Evolutionary conservation across 2,329 filamentous ascomycete genomes (phyloP), one percentile per base, ranked within the genome.

Genomic region (Leptographium procerum): DNA sequence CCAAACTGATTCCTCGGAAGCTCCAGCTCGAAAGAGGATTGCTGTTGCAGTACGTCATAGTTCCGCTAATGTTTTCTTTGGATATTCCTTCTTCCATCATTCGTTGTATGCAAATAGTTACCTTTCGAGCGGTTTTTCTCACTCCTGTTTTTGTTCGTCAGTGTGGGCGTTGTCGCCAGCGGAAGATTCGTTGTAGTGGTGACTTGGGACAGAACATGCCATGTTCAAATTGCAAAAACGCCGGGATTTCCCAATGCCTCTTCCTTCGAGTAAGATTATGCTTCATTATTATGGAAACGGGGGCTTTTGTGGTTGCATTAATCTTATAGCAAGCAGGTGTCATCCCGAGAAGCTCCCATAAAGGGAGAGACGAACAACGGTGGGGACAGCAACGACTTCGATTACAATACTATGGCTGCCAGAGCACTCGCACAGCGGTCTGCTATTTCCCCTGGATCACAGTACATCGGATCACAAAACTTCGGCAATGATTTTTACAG

Each of bases 181-280:
- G 92, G 60, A 97, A 97, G 77, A 97, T 97, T 66, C 87, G 89
- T 65, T 97, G 92, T 74, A 95, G 88, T 67, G 92, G 92, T 50
- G 90, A 96, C 68, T 77, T 80, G 36, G 88, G 87, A 34, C 83
- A 86, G 66, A 87, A 87, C n/a, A 73, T 77, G 45, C 84, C 86
- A n/a, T 97, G 92, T 71, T 77, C 80, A 13, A 95, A 91, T 70
- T 97, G 92, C 75, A 87, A 84, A 66, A 83, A 78, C 61, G 86
- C 91, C 56, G 87, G 87, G 14, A 75, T 80, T 29, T 81, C 85
- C 26, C 75, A 79, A 7, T 96, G 92, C 69, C 82, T 86, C 59
- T 96, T 95, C 67, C 76, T 95, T 62, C 81, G 92, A 71, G 92
- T 95, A 77, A 22, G 54, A 36, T 48, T 28, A 13, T 16, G 2